A percentile compares a stretch with the other conserved stretches of the same genome.
These are phyloP conservation scores for Dryas alaskensis DNA, from an alignment of 306 rosid species.

Conservation along the genomic window DNA sequence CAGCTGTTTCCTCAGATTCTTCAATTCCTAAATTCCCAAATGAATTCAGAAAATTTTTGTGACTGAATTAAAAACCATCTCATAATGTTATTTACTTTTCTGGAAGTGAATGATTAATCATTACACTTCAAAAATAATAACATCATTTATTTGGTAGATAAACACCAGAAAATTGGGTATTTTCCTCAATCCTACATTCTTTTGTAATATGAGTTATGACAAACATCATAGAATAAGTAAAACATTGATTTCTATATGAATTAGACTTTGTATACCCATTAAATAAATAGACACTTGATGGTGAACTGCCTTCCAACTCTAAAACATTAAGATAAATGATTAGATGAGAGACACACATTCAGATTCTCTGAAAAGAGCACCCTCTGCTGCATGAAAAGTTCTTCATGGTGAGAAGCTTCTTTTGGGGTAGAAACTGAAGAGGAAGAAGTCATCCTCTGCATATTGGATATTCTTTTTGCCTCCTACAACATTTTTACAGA, in stretches of 20 bases:
- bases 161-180: background rate
- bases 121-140: too few relatives aligned
- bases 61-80: background rate
- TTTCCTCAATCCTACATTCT: background rate
- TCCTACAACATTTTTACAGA: background rate
- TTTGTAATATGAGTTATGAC: background rate
- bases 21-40: constrained; percentile 35
- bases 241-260: background rate
- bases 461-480: background rate
- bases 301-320: too few relatives aligned
- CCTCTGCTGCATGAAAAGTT: constrained; percentile 42
- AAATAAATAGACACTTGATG: too few relatives aligned
- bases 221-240: background rate
- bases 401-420: constrained; percentile 39
- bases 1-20: constrained; percentile 39
- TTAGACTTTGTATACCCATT: too few relatives aligned
- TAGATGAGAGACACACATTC: constrained; percentile 19
- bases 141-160: background rate
- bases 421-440: constrained; percentile 20
- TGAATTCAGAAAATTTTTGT: background rate
- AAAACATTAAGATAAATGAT: background rate
- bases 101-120: background rate
- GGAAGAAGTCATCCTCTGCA: constrained; percentile 23
- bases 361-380: constrained; percentile 38
- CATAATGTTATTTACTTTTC: background rate